Evolutionary conservation across 2,329 filamentous ascomycete genomes (phyloP).

Genomic region (Teratosphaeria viscida): DNA sequence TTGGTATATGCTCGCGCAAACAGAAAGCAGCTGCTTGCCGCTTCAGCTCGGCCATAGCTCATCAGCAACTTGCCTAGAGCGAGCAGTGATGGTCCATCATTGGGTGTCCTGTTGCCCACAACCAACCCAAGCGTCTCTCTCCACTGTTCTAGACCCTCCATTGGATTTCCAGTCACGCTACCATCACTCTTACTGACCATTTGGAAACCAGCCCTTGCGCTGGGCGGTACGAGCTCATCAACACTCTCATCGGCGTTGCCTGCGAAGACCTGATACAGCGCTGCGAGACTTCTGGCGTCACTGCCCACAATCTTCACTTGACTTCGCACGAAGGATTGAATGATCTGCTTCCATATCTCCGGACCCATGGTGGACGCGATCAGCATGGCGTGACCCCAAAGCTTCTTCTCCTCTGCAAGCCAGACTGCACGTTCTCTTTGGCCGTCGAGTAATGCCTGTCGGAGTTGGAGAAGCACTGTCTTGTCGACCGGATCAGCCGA

Average conservation of each 20-base stretch:
- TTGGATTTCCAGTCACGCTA: constrained; percentile 55
- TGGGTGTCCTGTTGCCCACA: constrained; percentile 73
- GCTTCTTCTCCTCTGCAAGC: constrained; percentile 80
- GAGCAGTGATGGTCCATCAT: constrained; percentile 67
- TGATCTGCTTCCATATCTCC: constrained; percentile 77
- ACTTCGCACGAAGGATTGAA: constrained; percentile 89
- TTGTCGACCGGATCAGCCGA: constrained; percentile 58
- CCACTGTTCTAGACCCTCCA: constrained; percentile 88
- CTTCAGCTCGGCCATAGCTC: constrained; percentile 79
- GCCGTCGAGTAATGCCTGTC: constrained; percentile 62
- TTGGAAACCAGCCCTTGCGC: constrained; percentile 83
- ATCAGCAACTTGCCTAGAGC: constrained; percentile 73
- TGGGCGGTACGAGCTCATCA: constrained; percentile 87
- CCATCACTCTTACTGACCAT: constrained; percentile 68
- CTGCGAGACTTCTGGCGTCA: constrained; percentile 78
- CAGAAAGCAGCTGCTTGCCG: constrained; percentile 86
- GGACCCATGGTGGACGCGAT: constrained; percentile 70
- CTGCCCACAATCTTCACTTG: constrained; percentile 72
- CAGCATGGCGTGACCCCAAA: constrained; percentile 95
- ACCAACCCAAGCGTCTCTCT: constrained; percentile 78
- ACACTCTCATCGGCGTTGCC: constrained; percentile 91
- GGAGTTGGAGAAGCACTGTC: constrained; percentile 59
- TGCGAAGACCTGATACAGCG: constrained; percentile 85
- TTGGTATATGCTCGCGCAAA: constrained; percentile 63
- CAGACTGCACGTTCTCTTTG: constrained; percentile 87